These are phyloP conservation scores for Globisporangium orthogonon DNA, from an alignment of 352 stramenopile genomes.

Conservation along the genomic window DNA sequence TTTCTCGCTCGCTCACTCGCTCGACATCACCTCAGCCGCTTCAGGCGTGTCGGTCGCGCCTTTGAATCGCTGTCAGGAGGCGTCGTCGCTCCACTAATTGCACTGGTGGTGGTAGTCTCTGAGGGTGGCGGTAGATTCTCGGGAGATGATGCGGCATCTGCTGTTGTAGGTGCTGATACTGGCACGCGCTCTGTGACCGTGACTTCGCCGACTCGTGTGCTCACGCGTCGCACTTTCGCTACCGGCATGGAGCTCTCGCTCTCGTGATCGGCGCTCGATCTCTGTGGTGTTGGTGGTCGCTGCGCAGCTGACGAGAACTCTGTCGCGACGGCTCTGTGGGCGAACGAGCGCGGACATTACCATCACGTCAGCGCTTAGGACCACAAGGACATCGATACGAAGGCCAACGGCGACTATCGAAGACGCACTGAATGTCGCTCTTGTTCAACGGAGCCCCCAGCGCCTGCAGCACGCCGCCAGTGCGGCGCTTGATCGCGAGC, in stretches of 20 bases:
- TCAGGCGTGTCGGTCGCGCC: slow-evolving; percentile 14
- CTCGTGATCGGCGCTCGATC: background rate
- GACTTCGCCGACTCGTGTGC: slow-evolving; percentile 9
- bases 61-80: slow-evolving; percentile 7
- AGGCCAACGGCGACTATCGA: background rate
- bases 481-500: slow-evolving; percentile 70
- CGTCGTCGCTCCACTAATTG: background rate
- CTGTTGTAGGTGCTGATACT: background rate
- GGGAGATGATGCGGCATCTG: background rate
- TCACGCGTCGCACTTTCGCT: slow-evolving; percentile 14
- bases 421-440: slow-evolving; percentile 55
- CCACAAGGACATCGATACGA: background rate
- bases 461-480: slow-evolving; percentile 41
- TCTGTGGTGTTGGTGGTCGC: background rate
- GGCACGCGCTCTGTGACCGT: slow-evolving; percentile 8
- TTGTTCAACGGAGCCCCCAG: slow-evolving; percentile 46
- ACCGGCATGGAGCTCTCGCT: background rate
- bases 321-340: slow-evolving; percentile 5
- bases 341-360: background rate
- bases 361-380: background rate
- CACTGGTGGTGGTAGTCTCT: background rate
- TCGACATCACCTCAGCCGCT: slow-evolving; percentile 13
- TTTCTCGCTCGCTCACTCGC: background rate
- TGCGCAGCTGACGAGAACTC: background rate
- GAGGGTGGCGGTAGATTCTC: background rate